Conservation (phyloP, 1,284 basidiomycete genomes). For the Heliocybe sulcata region DNA sequence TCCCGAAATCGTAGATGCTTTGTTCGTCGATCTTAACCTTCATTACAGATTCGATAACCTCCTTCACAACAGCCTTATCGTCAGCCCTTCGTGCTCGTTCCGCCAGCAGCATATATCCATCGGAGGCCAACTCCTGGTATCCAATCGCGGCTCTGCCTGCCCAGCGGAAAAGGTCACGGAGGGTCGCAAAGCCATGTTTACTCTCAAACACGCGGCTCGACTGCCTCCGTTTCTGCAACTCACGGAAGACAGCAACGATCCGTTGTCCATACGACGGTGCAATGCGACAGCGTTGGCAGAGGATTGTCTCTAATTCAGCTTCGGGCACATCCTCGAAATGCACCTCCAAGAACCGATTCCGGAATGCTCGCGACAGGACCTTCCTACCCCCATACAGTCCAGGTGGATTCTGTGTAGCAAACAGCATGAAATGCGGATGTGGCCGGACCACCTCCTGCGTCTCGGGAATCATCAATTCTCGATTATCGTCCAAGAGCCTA, state of each 20-base stretch:
- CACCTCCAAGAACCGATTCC: constrained; percentile 98
- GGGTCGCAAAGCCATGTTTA: constrained; percentile 93
- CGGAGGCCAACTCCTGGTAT: constrained; percentile 91
- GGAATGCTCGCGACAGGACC: constrained; percentile 91
- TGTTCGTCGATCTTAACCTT: constrained; percentile 78
- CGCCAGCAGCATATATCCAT: constrained; percentile 97
- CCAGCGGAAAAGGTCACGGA: constrained; percentile 98
- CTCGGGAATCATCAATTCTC: constrained; percentile 94
- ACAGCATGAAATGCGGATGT: constrained; percentile 96
- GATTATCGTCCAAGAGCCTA: constrained; percentile 94
- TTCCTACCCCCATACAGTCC: constrained; percentile 98
- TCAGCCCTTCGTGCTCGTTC: constrained; percentile 84
- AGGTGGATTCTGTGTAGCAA: constrained; percentile 97
- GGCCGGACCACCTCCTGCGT: constrained; percentile 94
- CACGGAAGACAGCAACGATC: constrained; percentile 90
- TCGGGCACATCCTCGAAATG: constrained; percentile 98
- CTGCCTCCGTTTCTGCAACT: constrained; percentile 90
- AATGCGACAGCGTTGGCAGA: constrained; percentile 84
- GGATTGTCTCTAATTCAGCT: constrained; percentile 87
- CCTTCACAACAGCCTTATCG: constrained; percentile 86
- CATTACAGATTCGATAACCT: constrained; percentile 89
- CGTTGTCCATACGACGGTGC: constrained; percentile 89
- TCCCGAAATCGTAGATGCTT: constrained; percentile 60
- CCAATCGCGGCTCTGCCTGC: constrained; percentile 84
- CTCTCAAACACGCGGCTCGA: constrained; percentile 93